A percentile compares a stretch with the other conserved stretches of the same genome.
phyloP scores from a whole-genome alignment of 352 stramenopile species.

The Globisporangium spinosum region DNA sequence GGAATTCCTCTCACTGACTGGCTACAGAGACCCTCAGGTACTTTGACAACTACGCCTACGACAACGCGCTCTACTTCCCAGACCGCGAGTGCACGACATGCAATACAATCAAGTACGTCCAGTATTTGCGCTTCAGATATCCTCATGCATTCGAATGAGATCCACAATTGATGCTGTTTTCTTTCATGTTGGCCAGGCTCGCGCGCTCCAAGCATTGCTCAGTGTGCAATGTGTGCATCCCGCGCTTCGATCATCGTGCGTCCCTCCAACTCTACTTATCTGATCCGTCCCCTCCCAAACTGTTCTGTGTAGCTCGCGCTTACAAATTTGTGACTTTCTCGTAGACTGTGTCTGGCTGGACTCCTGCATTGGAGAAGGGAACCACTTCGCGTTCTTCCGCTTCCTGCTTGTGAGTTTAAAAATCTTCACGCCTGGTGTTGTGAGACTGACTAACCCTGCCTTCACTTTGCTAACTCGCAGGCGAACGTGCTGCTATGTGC shows the following conservation, averaged over 20 bases:
- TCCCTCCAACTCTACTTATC: background rate
- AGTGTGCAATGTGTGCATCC: constrained; percentile 60
- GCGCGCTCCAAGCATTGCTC: constrained; percentile 70
- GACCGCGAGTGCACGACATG: constrained; percentile 42
- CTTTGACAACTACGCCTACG: constrained; percentile 56
- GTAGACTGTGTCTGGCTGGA: constrained; percentile 64
- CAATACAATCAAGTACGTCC: constrained; percentile 38
- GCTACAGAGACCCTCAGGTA: constrained; percentile 38
- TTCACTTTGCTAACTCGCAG: constrained; percentile 20
- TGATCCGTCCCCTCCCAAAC: background rate
- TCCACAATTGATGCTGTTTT: background rate
- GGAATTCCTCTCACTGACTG: background rate
- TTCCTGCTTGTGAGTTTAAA: constrained; percentile 40
- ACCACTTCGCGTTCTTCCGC: constrained; percentile 49
- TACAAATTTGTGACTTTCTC: background rate
- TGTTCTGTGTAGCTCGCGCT: background rate
- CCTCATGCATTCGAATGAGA: background rate
- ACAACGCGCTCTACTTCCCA: constrained; percentile 35
- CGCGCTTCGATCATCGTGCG: constrained; percentile 62
- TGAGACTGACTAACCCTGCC: background rate
- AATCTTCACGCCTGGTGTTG: background rate
- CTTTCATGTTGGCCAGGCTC: constrained; percentile 23
- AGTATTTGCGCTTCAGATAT: no score
- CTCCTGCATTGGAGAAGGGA: constrained; percentile 58
- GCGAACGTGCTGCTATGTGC: constrained; percentile 42